Evolutionary conservation across 73 alveolate species (phyloP), one percentile per base, ranked within the genome.

Genomic region (Blepharisma japonicum): DNA sequence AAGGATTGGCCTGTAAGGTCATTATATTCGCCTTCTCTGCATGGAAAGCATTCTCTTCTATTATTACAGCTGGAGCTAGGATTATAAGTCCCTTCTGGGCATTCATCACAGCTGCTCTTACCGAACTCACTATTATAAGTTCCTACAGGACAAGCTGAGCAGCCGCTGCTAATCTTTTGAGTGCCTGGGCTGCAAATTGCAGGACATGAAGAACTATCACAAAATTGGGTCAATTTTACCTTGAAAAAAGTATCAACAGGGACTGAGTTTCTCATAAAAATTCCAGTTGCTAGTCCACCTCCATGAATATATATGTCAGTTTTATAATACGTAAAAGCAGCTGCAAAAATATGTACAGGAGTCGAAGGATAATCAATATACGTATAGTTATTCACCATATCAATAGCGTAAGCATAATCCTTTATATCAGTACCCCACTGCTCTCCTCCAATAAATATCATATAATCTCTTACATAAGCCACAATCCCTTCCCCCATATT

Each of bases 31-130:
- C 74, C 74, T 20, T n/a, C 23, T 25, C 46, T n/a, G 47, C 74
- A 61, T 14, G 74, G 74, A 8, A 18, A 18, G 74, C 74, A 61
- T 25, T 61, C 47, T 61, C 23, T n/a, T 14, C 14, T 9, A 18
- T n/a, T 14, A 2, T n/a, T 61, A 4, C 49, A n/a, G 38, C 49
- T 39, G 11, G 23, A 20, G 47, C 18, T 18, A 1, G 14, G 14
- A 48, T 25, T 61, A 5, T 18, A 61, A 61, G 74, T 20, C 39
- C 74, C 74, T 61, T 61, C 47, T 18, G 74, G 74, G 74, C 74
- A 61, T 61, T 14, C 49, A 20, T 14, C 23, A 5, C 74, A 61
- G 14, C 23, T 61, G 38, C 46, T 25, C 14, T 14, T 0, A 2
- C 74, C 74, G 2, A 20, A 9, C 11, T 39, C 46, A 14, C 47